Conservation (phyloP, 192 early-diverging fungal species). For the Entomortierella lignicola region DNA sequence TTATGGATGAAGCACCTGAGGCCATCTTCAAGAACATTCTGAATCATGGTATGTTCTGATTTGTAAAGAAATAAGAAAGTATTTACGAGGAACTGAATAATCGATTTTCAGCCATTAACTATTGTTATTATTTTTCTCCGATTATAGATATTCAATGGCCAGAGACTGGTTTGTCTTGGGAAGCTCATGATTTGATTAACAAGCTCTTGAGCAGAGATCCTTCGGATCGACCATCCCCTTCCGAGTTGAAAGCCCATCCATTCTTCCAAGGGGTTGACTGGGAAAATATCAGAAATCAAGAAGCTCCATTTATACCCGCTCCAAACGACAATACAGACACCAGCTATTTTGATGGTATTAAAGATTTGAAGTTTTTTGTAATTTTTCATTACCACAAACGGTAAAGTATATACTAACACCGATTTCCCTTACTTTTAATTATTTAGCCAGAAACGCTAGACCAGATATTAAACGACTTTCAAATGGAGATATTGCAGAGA, state of each 20-base stretch:
- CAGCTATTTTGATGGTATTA: conserved; percentile 88
- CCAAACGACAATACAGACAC: conserved; percentile 87
- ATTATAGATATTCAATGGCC: conserved; percentile 73
- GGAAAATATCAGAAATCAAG: conserved; percentile 77
- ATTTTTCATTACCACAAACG: too few relatives aligned
- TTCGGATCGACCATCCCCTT: conserved; percentile 68
- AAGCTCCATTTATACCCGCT: conserved; percentile 87
- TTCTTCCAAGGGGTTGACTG: conserved; percentile 86
- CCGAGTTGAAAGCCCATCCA: conserved; percentile 74
- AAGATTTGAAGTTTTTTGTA: background rate
- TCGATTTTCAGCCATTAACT: background rate
- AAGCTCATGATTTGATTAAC: conserved; percentile 79
- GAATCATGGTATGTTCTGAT: conserved; percentile 59
- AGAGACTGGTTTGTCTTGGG: conserved; percentile 67
- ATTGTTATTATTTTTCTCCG: background rate
- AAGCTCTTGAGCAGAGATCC: conserved; percentile 82
- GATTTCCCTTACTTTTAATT: background rate
- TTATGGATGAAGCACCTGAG: conserved; percentile 88
- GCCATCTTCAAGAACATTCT: conserved; percentile 92
- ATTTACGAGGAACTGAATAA: background rate
- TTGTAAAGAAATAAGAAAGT: background rate
- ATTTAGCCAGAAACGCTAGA: conserved; percentile 73
- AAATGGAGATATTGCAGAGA: conserved; percentile 64
- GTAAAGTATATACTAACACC: background rate
- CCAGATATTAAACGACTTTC: conserved; percentile 85